These are phyloP conservation scores for Rostrohypoxylon terebratum DNA, from an alignment of 495 filamentous ascomycete species.

Conservation along the genomic window DNA sequence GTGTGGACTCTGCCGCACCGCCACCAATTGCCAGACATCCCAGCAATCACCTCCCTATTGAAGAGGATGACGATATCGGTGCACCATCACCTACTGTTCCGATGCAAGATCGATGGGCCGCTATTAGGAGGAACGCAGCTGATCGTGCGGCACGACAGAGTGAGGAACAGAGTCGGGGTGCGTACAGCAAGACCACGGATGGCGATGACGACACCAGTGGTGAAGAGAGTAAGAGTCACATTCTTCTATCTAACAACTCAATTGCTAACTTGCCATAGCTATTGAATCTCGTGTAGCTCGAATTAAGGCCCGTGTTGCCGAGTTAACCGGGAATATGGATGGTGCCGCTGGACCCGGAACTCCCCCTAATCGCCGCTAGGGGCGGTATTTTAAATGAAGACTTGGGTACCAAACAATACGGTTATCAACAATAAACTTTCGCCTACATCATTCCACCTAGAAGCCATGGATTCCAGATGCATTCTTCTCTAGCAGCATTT, in stretches of 20 bases:
- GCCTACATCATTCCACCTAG: conserved; percentile 13
- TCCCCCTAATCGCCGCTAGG: conserved; percentile 50
- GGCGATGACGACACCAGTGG: conserved; percentile 87
- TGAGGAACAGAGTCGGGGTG: conserved; percentile 70
- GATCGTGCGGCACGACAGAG: conserved; percentile 73
- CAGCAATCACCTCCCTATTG: conserved; percentile 29
- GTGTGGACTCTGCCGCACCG: conserved; percentile 58
- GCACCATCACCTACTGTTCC: conserved; percentile 51
- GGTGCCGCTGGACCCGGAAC: conserved; percentile 41
- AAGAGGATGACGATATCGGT: conserved; percentile 38
- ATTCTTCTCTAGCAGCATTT: conserved; percentile 20
- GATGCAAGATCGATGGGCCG: conserved; percentile 85
- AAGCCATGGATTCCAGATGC: conserved; percentile 13
- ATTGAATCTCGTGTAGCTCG: conserved; percentile 96
- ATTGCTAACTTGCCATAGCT: conserved; percentile 65
- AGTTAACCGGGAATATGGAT: conserved; percentile 89
- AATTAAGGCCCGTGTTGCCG: conserved; percentile 96
- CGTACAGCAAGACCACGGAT: conserved; percentile 66
- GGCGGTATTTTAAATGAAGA: conserved; percentile 43
- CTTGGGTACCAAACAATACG: conserved; percentile 29
- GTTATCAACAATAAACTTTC: conserved; percentile 30
- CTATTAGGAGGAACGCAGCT: conserved; percentile 93
- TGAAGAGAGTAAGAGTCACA: conserved; percentile 85
- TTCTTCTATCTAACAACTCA: not conserved
- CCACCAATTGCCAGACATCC: conserved; percentile 56